Conservation (phyloP, 257 asterid genomes). For the Jacaranda mimosifolia region DNA sequence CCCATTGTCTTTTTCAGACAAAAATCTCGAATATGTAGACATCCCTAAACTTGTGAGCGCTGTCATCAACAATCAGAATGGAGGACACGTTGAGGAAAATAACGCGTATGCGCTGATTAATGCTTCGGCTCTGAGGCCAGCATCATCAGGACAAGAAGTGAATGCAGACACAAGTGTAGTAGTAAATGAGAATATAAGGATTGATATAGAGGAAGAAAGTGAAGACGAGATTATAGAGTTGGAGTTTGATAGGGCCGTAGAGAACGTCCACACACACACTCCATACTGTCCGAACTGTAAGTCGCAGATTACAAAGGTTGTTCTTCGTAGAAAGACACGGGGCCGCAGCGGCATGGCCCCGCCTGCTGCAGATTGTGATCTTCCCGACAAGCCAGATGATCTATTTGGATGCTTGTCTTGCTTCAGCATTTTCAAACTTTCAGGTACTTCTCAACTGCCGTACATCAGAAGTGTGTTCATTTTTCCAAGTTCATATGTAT, state of each 20-base stretch:
- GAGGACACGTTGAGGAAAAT: neutral
- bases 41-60: constrained; percentile 37
- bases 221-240: constrained; percentile 65
- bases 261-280: constrained; percentile 62
- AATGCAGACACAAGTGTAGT: neutral
- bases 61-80: constrained; percentile 34
- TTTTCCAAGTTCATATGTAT: no score
- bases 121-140: neutral
- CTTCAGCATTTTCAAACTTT: constrained; percentile 59
- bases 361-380: neutral
- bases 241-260: constrained; percentile 62
- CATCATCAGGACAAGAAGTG: neutral
- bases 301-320: constrained; percentile 59
- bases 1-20: constrained; percentile 28
- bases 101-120: neutral
- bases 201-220: constrained; percentile 38
- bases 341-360: neutral
- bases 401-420: constrained; percentile 67
- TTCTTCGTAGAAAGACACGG: constrained; percentile 60
- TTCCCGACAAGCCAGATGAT: neutral
- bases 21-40: constrained; percentile 38
- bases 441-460: constrained; percentile 43
- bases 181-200: constrained; percentile 25
- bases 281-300: constrained; percentile 71
- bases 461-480: neutral